Evolutionary conservation across 106 monocot genomes (phyloP).

Genomic region (Amphibolis antarctica): DNA sequence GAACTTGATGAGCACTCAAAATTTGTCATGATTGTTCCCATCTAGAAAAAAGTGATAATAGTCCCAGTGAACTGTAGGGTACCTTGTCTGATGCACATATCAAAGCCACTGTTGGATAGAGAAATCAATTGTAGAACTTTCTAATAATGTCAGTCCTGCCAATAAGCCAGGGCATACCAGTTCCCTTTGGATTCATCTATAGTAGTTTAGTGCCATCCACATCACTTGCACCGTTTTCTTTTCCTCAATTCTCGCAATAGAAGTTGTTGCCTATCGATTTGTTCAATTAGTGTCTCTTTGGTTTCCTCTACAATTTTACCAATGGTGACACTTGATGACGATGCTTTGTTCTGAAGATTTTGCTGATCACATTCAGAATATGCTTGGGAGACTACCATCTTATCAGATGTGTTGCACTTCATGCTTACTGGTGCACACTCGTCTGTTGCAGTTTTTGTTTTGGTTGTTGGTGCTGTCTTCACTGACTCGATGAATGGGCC

Average conservation of each 20-base stretch:
- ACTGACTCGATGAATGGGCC: background rate
- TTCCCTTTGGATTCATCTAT: no score
- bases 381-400: background rate
- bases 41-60: no score
- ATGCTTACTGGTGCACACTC: background rate
- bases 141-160: no score
- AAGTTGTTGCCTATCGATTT: conserved; percentile 18
- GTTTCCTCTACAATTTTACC: background rate
- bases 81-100: no score
- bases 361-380: background rate
- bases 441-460: background rate
- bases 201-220: background rate
- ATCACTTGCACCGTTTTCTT: conserved; percentile 20
- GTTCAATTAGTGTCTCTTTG: conserved; percentile 1
- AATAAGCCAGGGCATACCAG: no score
- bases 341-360: background rate
- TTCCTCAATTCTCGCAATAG: conserved; percentile 34
- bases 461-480: conserved; percentile 1
- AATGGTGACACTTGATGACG: background rate
- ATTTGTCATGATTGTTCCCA: no score
- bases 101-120: no score
- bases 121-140: no score
- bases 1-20: background rate
- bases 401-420: conserved; percentile 1
- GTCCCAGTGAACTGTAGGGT: no score